A percentile compares a stretch with the other conserved stretches of the same genome.
Conservation (phyloP, 768 basidiomycete genomes). For the Cystofilobasidium ferigula region DNA sequence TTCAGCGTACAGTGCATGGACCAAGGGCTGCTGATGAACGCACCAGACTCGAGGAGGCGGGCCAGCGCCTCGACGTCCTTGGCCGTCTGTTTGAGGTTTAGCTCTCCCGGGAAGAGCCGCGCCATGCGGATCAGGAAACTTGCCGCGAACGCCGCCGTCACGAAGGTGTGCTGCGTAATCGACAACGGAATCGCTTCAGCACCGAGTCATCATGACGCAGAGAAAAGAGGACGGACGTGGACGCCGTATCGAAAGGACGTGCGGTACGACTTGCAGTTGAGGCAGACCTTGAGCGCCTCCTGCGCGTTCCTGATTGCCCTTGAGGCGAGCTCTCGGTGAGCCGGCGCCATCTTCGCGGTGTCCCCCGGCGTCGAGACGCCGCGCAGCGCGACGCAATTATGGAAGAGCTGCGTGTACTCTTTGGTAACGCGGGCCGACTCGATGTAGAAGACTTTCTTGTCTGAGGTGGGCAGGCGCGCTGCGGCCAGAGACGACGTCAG, state of each 20-base stretch:
- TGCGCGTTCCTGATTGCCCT: constrained; percentile 75
- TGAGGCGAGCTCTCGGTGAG: constrained; percentile 67
- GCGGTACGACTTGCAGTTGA: constrained; percentile 38
- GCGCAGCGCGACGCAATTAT: constrained; percentile 35
- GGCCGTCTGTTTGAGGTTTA: constrained; percentile 61
- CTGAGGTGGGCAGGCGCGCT: background rate
- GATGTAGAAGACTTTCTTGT: constrained; percentile 17
- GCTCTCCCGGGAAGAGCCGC: constrained; percentile 77
- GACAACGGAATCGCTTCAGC: too few species aligned
- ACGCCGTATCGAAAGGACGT: background rate
- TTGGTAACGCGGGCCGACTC: background rate
- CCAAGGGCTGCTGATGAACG: background rate
- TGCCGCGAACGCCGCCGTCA: constrained; percentile 84
- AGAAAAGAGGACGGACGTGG: background rate
- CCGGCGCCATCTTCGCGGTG: constrained; percentile 65
- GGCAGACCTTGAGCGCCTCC: constrained; percentile 68
- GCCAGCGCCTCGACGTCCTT: constrained; percentile 68
- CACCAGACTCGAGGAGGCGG: constrained; percentile 57
- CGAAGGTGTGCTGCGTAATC: constrained; percentile 32
- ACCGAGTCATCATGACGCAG: too few species aligned
- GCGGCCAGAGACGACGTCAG: background rate
- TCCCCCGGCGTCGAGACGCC: constrained; percentile 70
- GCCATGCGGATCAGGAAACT: constrained; percentile 76
- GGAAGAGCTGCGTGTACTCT: constrained; percentile 32
- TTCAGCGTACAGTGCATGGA: constrained; percentile 19